These are phyloP conservation scores for Brasenia schreberi DNA, from an alignment of 164 flowering plant genomes.

Conservation along the genomic window DNA sequence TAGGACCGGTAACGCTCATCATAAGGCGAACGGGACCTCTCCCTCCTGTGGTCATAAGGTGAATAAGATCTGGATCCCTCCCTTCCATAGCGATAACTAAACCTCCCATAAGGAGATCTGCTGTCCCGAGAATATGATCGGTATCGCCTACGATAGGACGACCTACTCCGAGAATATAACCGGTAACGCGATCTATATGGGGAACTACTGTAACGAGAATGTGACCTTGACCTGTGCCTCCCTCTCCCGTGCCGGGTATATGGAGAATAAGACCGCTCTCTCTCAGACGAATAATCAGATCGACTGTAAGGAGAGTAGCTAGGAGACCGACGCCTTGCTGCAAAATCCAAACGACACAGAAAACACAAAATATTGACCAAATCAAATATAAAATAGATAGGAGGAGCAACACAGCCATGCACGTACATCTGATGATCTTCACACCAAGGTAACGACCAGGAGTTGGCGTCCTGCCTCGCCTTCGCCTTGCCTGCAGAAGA, in stretches of 20 bases:
- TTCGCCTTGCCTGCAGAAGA: conserved; percentile 43
- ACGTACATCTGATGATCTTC: conserved; percentile 42
- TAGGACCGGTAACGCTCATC: background rate
- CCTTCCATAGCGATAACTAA: background rate
- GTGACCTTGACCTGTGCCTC: background rate
- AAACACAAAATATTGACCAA: background rate
- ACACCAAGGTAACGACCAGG: conserved; percentile 80
- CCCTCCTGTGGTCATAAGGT: background rate
- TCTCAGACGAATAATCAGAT: background rate
- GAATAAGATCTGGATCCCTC: background rate
- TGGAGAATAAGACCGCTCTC: conserved; percentile 8
- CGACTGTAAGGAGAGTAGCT: conserved; percentile 8
- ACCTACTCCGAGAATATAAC: background rate
- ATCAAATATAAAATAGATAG: background rate
- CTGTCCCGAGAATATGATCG: background rate
- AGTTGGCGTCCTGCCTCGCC: conserved; percentile 85
- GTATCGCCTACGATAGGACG: background rate
- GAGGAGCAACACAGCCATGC: background rate
- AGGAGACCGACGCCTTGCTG: conserved; percentile 10
- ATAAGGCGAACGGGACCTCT: conserved; percentile 6
- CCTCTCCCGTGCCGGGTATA: conserved; percentile 1
- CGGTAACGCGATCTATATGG: conserved; percentile 1
- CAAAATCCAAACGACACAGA: background rate
- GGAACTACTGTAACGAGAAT: background rate
- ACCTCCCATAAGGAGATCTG: background rate